These are phyloP conservation scores for Magnolia kwangsiensis DNA, from an alignment of 164 flowering plant genomes.

Conservation along the genomic window DNA sequence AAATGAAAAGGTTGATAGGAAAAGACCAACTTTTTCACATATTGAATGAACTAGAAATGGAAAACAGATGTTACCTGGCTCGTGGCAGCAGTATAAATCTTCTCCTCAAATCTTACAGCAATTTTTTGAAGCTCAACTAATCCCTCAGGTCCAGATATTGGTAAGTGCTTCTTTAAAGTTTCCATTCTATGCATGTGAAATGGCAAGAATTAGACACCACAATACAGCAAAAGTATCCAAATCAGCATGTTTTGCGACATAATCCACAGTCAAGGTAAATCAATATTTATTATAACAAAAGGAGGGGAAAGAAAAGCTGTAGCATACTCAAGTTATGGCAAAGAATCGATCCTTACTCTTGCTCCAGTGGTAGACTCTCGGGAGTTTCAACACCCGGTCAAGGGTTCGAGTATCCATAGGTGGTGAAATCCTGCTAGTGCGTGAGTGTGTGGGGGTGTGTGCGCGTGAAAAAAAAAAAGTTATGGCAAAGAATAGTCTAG, in stretches of 20 bases:
- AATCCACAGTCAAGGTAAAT: too few species aligned
- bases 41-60: background rate
- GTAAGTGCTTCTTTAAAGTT: conserved; percentile 36
- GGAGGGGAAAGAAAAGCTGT: too few species aligned
- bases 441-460: too few species aligned
- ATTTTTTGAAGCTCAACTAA: conserved; percentile 39
- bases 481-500: too few species aligned
- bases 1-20: background rate
- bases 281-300: too few species aligned
- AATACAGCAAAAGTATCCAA: background rate
- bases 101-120: conserved; percentile 52
- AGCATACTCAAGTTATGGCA: too few species aligned
- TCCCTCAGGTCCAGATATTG: conserved; percentile 39
- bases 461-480: too few species aligned
- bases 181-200: conserved; percentile 33
- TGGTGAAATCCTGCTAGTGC: too few species aligned
- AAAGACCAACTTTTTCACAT: background rate
- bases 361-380: too few species aligned
- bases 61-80: conserved; percentile 32
- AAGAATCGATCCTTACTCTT: too few species aligned
- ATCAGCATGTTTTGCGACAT: background rate
- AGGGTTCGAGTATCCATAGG: too few species aligned
- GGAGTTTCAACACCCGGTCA: too few species aligned
- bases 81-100: conserved; percentile 33
- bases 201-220: background rate